phyloP scores from a whole-genome alignment of 371 early-diverging fungal species.

The Caulochytrium protostelioides region DNA sequence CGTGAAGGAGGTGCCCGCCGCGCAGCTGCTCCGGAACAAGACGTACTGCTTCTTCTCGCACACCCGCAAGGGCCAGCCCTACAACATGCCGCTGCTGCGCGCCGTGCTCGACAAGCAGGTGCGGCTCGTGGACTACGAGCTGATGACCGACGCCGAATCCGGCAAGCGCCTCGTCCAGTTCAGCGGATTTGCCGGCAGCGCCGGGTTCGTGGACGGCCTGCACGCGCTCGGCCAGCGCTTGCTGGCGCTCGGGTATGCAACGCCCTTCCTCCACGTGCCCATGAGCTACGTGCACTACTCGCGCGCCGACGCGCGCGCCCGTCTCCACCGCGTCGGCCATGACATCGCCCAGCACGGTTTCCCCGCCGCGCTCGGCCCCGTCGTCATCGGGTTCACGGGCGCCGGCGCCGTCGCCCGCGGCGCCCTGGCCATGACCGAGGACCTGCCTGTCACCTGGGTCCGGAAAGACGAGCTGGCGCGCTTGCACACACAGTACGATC shows the following conservation, averaged over 20 bases:
- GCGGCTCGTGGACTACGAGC: slow-evolving; percentile 83
- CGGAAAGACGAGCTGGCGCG: no score
- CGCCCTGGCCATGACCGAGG: no score
- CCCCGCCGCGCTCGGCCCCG: slow-evolving; percentile 65
- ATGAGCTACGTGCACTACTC: slow-evolving; percentile 72
- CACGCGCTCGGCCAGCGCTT: slow-evolving; percentile 81
- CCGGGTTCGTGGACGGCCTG: slow-evolving; percentile 68
- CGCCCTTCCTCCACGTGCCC: slow-evolving; percentile 71
- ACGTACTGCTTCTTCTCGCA: slow-evolving; percentile 89
- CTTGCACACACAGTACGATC: not conserved
- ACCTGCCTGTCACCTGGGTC: no score
- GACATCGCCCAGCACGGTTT: slow-evolving; percentile 65
- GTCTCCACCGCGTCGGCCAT: slow-evolving; percentile 52
- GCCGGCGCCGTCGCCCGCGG: slow-evolving; percentile 86
- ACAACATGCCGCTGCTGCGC: slow-evolving; percentile 82
- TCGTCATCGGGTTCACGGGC: slow-evolving; percentile 82
- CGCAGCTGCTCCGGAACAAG: slow-evolving; percentile 56
- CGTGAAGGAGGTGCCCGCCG: slow-evolving; percentile 86
- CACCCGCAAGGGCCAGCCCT: slow-evolving; percentile 82
- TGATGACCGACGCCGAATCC: slow-evolving; percentile 53
- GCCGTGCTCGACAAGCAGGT: slow-evolving; percentile 69
- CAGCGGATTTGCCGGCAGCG: slow-evolving; percentile 64
- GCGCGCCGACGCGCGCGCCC: slow-evolving; percentile 48
- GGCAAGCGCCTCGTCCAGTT: slow-evolving; percentile 71
- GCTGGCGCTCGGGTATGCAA: slow-evolving; percentile 72